Evolutionary conservation across 345 rosid species (phyloP), one percentile per base, ranked within the genome.

Genomic region (Tarenaya hassleriana): DNA sequence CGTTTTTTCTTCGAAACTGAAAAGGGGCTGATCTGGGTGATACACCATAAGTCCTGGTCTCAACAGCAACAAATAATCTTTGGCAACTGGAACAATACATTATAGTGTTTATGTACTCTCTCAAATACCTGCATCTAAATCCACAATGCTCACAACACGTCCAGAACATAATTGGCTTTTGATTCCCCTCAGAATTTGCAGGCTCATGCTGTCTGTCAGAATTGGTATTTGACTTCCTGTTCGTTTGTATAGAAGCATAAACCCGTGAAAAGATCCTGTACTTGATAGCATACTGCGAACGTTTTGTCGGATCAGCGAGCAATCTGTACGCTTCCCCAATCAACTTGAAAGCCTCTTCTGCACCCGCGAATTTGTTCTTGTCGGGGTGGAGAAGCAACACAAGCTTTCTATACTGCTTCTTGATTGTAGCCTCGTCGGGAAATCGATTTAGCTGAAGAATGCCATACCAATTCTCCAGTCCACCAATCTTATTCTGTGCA

Each of bases 281-380:
- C 70, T 64, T 84, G 40, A 70, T 44, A 69, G 84, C 96, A 53
- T 73, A 81, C 31, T 56, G 52, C 45, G 70, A 56, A 14, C 96
- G 82, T 53, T 65, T 69, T 1, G 31, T 47, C 47, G 60, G 69
- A 64, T 91, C 88, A 13, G 78, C 16, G 17, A 87, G 88, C 58
- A 80, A 58, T 58, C 74, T 72, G 35, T 73, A 59, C 18, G 96
- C 96, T 76, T 91, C 95, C 53, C 78, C 80, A 72, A 91, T 74
- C 64, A 91, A 52, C 74, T 87, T 84, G 58, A 91, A 91, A 67
- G 98, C 98, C 54, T 92, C 71, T 68, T 91, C 98, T 0, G 95
- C 87, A 33, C 98, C 98, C 18, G 81, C 14, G 52, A 81, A 81
- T 61, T 83, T 79, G 61, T 91, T 91, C 67, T 84, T 91, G 50